Evolutionary conservation across 2,329 filamentous ascomycete genomes (phyloP), one percentile per base, ranked within the genome.

Genomic region (Cercospora sp.): DNA sequence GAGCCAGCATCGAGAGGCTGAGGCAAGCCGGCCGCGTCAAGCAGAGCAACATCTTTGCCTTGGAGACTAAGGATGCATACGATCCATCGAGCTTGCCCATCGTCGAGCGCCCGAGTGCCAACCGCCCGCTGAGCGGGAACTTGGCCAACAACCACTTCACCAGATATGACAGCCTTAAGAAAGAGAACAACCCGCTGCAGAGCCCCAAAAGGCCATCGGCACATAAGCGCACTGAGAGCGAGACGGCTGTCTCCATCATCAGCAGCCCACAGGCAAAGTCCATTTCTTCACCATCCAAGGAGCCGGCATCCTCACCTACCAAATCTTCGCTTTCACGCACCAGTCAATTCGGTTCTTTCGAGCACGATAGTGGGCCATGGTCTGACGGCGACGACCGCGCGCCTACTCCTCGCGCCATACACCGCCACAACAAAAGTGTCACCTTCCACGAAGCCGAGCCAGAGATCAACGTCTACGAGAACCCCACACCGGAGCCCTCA

Each of bases 381-480:
- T 89, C 90, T 18, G 87, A 88, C 30, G 89, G 91, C 51, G 86
- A 87, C 18, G 84, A 85, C 2, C 82, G 85, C 48, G 83, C 86
- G 16, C 87, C 88, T 39, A 87, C 87, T 6, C 90, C 91, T 64
- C 88, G 87, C 72, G 86, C 85, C 12, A 84, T 93, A 51, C 91
- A 93, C 77, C 91, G 93, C 64, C 92, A 97, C 80, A 90, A 93
- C 59, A 99, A 99, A 84, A 97, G 94, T 75, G 95, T 99, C 67
- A 99, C 94, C 0, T 99, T 99, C 78, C 93, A 98, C 80, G 91
- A 90, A 42, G 93, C 92, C 1, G 94, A 94, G 23, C 95, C 95
- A 26, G 92, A 96, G 77, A 87, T 99, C 75, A 97, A 98, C 77
- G 95, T 99, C 81, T 99, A 98, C 79, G 95, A 98, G 81, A 94